These are phyloP conservation scores for Pholiota adiposa DNA, from an alignment of 1,284 basidiomycete genomes.

Conservation along the genomic window DNA sequence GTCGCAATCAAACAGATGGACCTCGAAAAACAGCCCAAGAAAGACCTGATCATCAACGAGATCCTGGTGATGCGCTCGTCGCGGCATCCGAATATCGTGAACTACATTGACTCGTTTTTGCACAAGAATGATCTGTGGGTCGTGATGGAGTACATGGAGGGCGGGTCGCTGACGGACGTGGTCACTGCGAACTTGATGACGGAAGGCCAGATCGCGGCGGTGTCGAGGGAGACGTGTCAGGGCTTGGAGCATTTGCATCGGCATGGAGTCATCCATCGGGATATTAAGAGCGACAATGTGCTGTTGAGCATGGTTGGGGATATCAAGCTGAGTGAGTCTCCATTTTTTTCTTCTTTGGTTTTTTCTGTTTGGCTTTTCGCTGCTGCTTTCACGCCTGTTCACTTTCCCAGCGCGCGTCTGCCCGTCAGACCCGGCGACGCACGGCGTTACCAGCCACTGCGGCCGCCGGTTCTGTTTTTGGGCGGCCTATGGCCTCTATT, in stretches of 20 bases:
- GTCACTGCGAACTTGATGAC: constrained; percentile 98
- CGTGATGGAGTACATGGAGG: constrained; percentile 99
- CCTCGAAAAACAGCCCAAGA: constrained; percentile 99
- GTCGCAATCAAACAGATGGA: constrained; percentile 99
- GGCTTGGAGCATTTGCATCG: constrained; percentile 92
- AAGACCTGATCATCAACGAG: constrained; percentile 99
- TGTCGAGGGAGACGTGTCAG: constrained; percentile 88
- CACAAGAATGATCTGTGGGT: constrained; percentile 99
- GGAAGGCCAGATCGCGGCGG: constrained; percentile 92
- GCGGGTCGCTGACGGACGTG: constrained; percentile 91
- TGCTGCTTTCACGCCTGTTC: neutral
- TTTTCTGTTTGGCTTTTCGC: neutral
- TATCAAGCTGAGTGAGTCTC: constrained; percentile 91
- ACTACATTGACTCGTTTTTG: constrained; percentile 98
- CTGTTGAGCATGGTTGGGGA: constrained; percentile 91
- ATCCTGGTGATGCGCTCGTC: constrained; percentile 98
- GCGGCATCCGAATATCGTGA: constrained; percentile 97
- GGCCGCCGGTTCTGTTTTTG: neutral
- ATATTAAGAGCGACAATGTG: constrained; percentile 99
- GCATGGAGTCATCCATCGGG: constrained; percentile 95
- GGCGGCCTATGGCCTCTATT: neutral
- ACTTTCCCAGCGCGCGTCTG: neutral
- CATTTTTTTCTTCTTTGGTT: neutral
- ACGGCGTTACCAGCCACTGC: neutral
- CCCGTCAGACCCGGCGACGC: neutral